These are phyloP conservation scores for Diaporthe caulivora DNA, from an alignment of 2,329 filamentous ascomycete genomes.

Conservation along the genomic window DNA sequence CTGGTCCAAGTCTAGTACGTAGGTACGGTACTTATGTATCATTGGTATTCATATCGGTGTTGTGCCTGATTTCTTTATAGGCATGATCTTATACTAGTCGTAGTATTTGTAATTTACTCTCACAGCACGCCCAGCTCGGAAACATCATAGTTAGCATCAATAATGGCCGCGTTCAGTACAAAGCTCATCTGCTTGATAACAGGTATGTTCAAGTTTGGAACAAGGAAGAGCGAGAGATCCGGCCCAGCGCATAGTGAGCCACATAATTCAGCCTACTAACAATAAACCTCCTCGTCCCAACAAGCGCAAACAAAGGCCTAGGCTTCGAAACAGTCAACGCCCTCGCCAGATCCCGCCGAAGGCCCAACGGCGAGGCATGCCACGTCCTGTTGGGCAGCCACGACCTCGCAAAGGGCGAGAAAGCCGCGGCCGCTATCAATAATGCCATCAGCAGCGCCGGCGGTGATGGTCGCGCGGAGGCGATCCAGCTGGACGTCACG, in stretches of 20 bases:
- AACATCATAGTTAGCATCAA: not conserved
- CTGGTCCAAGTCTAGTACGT: not conserved
- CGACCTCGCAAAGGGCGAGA: constrained; percentile 43
- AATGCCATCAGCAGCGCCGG: not conserved
- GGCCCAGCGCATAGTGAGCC: too few species aligned
- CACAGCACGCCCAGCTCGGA: too few species aligned
- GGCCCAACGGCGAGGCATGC: constrained; percentile 40
- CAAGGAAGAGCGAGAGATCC: too few species aligned
- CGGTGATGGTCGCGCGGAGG: not conserved
- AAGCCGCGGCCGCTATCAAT: constrained; percentile 36
- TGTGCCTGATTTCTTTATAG: too few species aligned
- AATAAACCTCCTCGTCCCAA: not conserved
- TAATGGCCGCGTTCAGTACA: not conserved
- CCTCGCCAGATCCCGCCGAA: constrained; percentile 27
- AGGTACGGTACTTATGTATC: not conserved
- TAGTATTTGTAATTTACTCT: too few species aligned
- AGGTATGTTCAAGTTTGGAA: too few species aligned
- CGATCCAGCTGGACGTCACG: constrained; percentile 42
- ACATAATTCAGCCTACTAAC: too few species aligned
- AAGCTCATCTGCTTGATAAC: constrained; percentile 9
- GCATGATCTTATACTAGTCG: too few species aligned
- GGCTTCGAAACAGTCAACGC: constrained; percentile 45
- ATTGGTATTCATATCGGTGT: not conserved
- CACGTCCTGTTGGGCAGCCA: constrained; percentile 47
- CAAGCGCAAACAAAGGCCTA: constrained; percentile 42